A percentile compares a stretch with the other conserved stretches of the same genome.
Conservation (phyloP, 2,329 filamentous ascomycete genomes). For the Ophiocordyceps australis region DNA sequence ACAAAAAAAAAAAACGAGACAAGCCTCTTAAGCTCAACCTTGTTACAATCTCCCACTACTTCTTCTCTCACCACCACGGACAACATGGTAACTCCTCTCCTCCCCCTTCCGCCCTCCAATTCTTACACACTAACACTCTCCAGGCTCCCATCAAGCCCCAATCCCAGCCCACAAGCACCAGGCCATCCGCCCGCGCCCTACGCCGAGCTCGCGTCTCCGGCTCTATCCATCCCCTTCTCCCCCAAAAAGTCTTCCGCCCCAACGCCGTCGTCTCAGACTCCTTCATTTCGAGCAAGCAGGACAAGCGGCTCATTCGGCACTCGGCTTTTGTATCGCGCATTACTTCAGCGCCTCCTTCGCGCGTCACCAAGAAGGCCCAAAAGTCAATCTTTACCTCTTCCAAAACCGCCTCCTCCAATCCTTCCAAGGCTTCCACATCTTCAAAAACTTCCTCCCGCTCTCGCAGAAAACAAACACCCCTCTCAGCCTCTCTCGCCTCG, state of each 20-base stretch:
- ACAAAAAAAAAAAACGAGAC: too few relatives aligned
- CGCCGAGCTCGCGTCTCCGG: conserved; percentile 30
- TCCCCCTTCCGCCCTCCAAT: too few relatives aligned
- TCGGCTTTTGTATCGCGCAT: conserved; percentile 64
- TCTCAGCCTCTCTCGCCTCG: conserved; percentile 55
- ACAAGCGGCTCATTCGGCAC: conserved; percentile 72
- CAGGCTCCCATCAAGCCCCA: conserved; percentile 15
- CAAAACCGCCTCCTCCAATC: too few relatives aligned
- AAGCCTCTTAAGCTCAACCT: too few relatives aligned
- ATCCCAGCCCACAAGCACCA: too few relatives aligned
- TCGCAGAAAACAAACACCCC: conserved; percentile 54
- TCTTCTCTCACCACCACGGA: too few relatives aligned
- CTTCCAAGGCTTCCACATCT: too few relatives aligned
- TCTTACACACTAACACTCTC: neutral
- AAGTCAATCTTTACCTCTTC: too few relatives aligned
- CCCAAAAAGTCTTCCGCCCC: conserved; percentile 31
- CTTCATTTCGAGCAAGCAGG: conserved; percentile 60
- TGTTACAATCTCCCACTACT: too few relatives aligned
- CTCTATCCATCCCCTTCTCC: conserved; percentile 28
- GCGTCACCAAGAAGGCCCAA: conserved; percentile 7
- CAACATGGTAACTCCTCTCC: too few relatives aligned
- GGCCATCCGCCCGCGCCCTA: conserved; percentile 39
- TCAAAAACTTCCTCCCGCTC: conserved; percentile 10
- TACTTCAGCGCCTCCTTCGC: conserved; percentile 29
- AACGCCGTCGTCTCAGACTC: conserved; percentile 30